A percentile compares a stretch with the other conserved stretches of the same genome.
Evolutionary conservation across 1,284 basidiomycete genomes (phyloP).

Genomic region (Papiliotrema nemorosa): DNA sequence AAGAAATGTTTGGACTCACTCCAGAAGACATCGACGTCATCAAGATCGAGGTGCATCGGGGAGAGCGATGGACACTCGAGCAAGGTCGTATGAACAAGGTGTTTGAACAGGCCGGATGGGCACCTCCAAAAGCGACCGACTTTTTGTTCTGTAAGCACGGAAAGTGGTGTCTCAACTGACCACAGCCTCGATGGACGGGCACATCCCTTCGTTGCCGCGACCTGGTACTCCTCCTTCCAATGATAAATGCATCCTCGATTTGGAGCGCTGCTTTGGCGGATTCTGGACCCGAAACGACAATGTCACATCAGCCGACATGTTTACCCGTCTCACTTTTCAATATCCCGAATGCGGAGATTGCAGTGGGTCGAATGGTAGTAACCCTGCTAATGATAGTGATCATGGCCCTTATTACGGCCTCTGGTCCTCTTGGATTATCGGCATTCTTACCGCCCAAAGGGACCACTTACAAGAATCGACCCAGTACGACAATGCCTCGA

Average conservation of each 20-base stretch:
- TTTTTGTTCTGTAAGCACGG: slow-evolving; percentile 34
- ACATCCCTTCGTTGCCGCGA: slow-evolving; percentile 1
- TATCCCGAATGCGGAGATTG: slow-evolving; percentile 55
- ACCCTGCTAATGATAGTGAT: slow-evolving; percentile 45
- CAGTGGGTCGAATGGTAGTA: slow-evolving; percentile 41
- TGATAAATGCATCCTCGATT: slow-evolving; percentile 36
- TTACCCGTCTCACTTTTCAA: slow-evolving; percentile 54
- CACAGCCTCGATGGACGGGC: slow-evolving; percentile 30
- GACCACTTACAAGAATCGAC: slow-evolving; percentile 20
- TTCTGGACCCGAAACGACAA: slow-evolving; percentile 38
- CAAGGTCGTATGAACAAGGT: slow-evolving; percentile 22
- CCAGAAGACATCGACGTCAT: slow-evolving; percentile 29
- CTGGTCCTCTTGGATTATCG: slow-evolving; percentile 52
- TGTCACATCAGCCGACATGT: slow-evolving; percentile 48
- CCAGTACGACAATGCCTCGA: slow-evolving; percentile 7
- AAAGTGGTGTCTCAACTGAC: background rate
- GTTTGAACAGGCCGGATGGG: slow-evolving; percentile 37
- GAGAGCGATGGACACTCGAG: slow-evolving; percentile 38
- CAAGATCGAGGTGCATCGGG: slow-evolving; percentile 38
- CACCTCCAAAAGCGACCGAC: slow-evolving; percentile 34
- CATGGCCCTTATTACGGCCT: slow-evolving; percentile 52
- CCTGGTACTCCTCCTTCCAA: slow-evolving; percentile 9
- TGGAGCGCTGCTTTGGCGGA: slow-evolving; percentile 44
- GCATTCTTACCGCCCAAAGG: slow-evolving; percentile 51
- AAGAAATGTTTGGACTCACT: slow-evolving; percentile 30